These are phyloP conservation scores for Sparassis latifolia DNA, from an alignment of 1,284 basidiomycete genomes.

Conservation along the genomic window DNA sequence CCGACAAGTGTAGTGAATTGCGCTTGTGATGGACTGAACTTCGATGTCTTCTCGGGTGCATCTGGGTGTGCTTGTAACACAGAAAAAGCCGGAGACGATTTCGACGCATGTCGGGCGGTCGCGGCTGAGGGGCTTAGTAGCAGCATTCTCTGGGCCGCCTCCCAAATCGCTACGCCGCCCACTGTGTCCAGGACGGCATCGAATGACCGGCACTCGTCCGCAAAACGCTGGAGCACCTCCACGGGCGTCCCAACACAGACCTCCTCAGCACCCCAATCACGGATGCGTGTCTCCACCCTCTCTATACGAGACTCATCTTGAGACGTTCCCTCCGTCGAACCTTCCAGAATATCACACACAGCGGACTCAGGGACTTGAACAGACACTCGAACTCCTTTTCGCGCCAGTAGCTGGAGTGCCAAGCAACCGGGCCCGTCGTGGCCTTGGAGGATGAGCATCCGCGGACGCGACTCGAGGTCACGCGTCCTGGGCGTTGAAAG, in stretches of 20 bases:
- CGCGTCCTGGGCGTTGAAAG: conserved; percentile 13
- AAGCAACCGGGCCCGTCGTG: conserved; percentile 74
- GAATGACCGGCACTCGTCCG: conserved; percentile 53
- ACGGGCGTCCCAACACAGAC: conserved; percentile 55
- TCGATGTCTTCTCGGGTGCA: conserved; percentile 9
- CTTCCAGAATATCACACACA: conserved; percentile 15
- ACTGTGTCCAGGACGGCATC: conserved; percentile 79
- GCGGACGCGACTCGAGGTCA: conserved; percentile 8
- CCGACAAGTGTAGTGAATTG: conserved; percentile 77
- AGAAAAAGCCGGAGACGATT: conserved; percentile 9
- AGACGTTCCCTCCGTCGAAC: conserved; percentile 4
- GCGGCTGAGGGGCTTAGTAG: conserved; percentile 15
- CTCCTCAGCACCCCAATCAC: conserved; percentile 60
- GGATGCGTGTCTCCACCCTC: conserved; percentile 46
- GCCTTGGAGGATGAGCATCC: conserved; percentile 66
- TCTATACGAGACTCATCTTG: conserved; percentile 14
- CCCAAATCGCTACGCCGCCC: conserved; percentile 72
- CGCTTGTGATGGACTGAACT: conserved; percentile 20
- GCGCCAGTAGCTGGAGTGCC: conserved; percentile 66
- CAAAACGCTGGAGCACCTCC: conserved; percentile 46
- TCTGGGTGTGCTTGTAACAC: conserved; percentile 10
- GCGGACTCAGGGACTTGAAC: conserved; percentile 56
- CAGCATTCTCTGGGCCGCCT: conserved; percentile 60
- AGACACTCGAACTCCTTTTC: conserved; percentile 57
- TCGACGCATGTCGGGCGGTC: conserved; percentile 4